Evolutionary conservation across 345 rosid genomes (phyloP).

Genomic region (Syzygium jambos): DNA sequence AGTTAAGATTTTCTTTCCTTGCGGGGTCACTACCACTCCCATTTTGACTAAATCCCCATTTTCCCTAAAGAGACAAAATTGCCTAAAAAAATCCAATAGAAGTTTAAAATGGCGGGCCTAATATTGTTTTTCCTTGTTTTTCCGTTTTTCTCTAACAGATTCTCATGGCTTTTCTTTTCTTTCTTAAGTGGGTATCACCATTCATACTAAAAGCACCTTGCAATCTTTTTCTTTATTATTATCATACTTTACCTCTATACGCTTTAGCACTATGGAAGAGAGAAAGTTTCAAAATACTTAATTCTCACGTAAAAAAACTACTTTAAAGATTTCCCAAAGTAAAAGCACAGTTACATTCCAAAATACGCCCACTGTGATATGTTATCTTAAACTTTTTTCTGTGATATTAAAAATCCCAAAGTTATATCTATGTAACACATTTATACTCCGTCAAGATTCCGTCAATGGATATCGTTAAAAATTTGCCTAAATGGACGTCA

Average conservation of each 20-base stretch:
- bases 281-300: background rate
- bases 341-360: background rate
- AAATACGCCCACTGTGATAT: accelerated
- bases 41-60: background rate
- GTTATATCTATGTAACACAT: background rate
- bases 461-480: background rate
- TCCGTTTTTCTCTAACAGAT: background rate
- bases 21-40: background rate
- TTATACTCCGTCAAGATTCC: background rate
- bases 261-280: background rate
- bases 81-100: background rate
- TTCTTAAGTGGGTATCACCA: background rate
- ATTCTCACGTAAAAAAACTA: background rate
- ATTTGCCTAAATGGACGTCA: accelerated
- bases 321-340: background rate
- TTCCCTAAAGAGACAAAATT: background rate
- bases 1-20: background rate
- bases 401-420: background rate
- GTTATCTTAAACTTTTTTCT: background rate
- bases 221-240: background rate
- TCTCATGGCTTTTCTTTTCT: background rate
- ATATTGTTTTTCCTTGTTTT: background rate
- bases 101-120: background rate
- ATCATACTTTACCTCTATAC: background rate
- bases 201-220: background rate